Conservation (phyloP, 176 grass and related monocot genomes). For the Canna indica region DNA sequence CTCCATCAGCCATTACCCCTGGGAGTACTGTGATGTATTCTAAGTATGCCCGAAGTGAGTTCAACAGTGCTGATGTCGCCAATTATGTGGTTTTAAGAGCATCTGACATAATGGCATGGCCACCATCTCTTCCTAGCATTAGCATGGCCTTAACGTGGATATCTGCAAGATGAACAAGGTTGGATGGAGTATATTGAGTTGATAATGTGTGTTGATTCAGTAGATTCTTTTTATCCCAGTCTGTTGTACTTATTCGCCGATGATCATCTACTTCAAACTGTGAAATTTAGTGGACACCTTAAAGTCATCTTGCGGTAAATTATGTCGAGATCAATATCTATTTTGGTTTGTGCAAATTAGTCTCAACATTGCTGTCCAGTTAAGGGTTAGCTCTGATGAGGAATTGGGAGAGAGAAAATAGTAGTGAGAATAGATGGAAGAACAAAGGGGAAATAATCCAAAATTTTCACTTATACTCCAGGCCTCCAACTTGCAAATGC, state of each 20-base stretch:
- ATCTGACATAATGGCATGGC: constrained; percentile 57
- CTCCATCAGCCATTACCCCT: constrained; percentile 23
- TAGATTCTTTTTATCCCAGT: neutral
- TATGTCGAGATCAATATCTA: no score
- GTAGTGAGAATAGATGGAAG: no score
- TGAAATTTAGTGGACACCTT: neutral
- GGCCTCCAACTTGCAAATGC: no score
- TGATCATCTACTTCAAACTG: no score
- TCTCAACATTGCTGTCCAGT: no score
- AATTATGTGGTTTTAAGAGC: constrained; percentile 44
- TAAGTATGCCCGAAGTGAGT: constrained; percentile 51
- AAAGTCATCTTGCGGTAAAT: no score
- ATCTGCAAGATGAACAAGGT: neutral
- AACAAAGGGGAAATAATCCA: no score
- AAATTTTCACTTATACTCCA: no score
- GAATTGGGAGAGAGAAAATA: no score
- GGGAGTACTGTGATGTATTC: constrained; percentile 44
- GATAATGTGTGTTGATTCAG: neutral
- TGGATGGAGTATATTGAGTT: neutral
- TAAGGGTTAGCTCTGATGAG: no score
- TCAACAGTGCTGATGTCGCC: constrained; percentile 41
- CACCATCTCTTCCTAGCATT: constrained; percentile 14
- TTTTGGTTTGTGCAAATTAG: no score
- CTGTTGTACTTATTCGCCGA: neutral
- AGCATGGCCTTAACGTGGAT: no score